phyloP scores from a whole-genome alignment of 495 filamentous ascomycete species.

The Annulohypoxylon nitens region DNA sequence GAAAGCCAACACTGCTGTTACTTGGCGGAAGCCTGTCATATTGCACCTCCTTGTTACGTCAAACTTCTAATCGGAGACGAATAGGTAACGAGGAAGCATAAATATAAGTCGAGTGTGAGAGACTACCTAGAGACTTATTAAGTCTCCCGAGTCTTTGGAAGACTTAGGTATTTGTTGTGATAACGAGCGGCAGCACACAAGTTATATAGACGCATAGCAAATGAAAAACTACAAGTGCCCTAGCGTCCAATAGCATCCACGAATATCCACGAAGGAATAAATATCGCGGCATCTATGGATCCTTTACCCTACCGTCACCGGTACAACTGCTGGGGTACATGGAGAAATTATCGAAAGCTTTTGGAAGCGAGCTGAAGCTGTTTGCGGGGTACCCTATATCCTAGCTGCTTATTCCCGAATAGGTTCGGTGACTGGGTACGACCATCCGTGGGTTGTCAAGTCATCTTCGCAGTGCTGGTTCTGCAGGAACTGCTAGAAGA shows the following conservation, averaged over 20 bases:
- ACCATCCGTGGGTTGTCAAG: neutral
- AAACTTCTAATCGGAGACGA: slow-evolving; percentile 5
- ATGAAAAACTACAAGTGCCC: neutral
- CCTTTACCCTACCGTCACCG: neutral
- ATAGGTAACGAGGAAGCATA: neutral
- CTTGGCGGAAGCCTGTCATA: slow-evolving; percentile 33
- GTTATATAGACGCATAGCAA: neutral
- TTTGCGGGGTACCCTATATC: slow-evolving; percentile 24
- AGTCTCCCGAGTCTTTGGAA: no score
- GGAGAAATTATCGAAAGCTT: neutral
- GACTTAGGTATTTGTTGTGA: neutral
- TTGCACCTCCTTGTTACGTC: slow-evolving; percentile 20
- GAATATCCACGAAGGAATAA: slow-evolving; percentile 1
- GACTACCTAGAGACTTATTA: slow-evolving; percentile 1
- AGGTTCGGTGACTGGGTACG: slow-evolving; percentile 26
- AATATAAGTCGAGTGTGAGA: neutral
- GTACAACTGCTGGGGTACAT: neutral
- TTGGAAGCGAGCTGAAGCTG: slow-evolving; percentile 1
- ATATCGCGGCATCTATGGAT: neutral
- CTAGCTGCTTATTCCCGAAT: slow-evolving; percentile 17
- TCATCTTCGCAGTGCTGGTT: neutral
- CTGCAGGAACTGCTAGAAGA: neutral
- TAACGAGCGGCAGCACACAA: neutral
- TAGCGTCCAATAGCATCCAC: neutral
- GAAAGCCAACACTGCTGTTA: slow-evolving; percentile 46